Evolutionary conservation across 2,329 filamentous ascomycete species (phyloP).

Genomic region (Nemania sp.): DNA sequence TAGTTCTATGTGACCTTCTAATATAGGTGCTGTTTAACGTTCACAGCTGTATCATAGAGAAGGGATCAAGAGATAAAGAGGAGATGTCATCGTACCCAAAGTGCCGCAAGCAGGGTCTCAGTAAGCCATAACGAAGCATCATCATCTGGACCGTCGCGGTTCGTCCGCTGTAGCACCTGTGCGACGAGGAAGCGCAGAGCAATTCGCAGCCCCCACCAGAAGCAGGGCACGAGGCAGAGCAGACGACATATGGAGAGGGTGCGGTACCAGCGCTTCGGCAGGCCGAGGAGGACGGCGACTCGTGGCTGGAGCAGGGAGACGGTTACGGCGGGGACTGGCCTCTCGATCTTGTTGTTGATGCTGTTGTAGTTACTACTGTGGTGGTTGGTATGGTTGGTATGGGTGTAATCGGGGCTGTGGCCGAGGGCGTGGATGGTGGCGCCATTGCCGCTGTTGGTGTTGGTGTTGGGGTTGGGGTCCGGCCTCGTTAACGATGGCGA

Average conservation of each 20-base stretch:
- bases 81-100: constrained; percentile 34
- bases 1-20: neutral
- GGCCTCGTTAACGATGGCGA: constrained; percentile 29
- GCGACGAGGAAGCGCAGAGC: constrained; percentile 75
- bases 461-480: too few relatives aligned
- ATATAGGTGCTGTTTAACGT: neutral
- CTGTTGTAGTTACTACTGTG: neutral
- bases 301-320: constrained; percentile 75
- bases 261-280: constrained; percentile 78
- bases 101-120: constrained; percentile 48
- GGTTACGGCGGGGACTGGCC: constrained; percentile 41
- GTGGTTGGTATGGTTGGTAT: constrained; percentile 4
- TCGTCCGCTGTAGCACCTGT: constrained; percentile 57
- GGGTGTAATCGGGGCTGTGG: constrained; percentile 1
- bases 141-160: constrained; percentile 54
- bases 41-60: neutral
- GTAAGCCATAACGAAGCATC: constrained; percentile 68
- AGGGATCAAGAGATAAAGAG: neutral
- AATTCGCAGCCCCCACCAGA: constrained; percentile 78
- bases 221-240: constrained; percentile 75
- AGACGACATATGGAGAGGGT: constrained; percentile 79
- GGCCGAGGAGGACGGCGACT: constrained; percentile 80
- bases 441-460: constrained; percentile 21
- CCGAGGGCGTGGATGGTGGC: neutral
- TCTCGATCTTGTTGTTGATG: constrained; percentile 8